phyloP scores from a whole-genome alignment of 805 yeast genomes.

The Aciculoconidium aculeatum region DNA sequence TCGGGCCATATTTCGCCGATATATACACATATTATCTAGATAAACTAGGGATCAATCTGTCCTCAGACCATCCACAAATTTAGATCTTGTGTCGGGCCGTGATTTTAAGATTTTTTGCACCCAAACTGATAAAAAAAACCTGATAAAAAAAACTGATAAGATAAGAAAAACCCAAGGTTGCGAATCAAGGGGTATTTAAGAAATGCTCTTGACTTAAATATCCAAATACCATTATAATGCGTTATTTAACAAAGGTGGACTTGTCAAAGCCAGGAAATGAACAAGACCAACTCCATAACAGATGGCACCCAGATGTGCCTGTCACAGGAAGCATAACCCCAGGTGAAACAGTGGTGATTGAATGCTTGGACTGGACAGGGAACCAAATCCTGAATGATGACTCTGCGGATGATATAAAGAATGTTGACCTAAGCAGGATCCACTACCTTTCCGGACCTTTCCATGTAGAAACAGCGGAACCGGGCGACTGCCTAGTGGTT shows the following conservation, averaged over 20 bases:
- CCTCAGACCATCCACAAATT: too few relatives aligned
- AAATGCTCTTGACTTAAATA: too few relatives aligned
- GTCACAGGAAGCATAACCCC: constrained; percentile 32
- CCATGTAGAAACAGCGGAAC: constrained; percentile 37
- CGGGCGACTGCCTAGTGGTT: constrained; percentile 45
- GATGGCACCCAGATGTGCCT: constrained; percentile 53
- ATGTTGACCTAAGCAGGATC: constrained; percentile 40
- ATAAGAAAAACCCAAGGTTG: too few relatives aligned
- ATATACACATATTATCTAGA: too few relatives aligned
- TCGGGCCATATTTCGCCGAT: too few relatives aligned
- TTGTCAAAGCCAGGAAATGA: constrained; percentile 40
- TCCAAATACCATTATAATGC: too few relatives aligned
- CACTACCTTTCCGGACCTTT: constrained; percentile 49
- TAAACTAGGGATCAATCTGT: too few relatives aligned
- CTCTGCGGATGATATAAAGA: constrained; percentile 42
- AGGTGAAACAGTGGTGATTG: constrained; percentile 41
- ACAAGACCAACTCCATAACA: constrained; percentile 43
- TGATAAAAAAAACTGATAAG: too few relatives aligned
- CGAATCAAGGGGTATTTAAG: too few relatives aligned
- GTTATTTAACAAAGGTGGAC: constrained; percentile 28
- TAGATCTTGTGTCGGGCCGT: too few relatives aligned
- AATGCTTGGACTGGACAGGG: constrained; percentile 53
- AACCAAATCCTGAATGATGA: constrained; percentile 44
- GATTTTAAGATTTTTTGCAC: too few relatives aligned
- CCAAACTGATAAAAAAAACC: too few relatives aligned